Evolutionary conservation across 805 yeast genomes (phyloP).

Genomic region (Candida silvatica): DNA sequence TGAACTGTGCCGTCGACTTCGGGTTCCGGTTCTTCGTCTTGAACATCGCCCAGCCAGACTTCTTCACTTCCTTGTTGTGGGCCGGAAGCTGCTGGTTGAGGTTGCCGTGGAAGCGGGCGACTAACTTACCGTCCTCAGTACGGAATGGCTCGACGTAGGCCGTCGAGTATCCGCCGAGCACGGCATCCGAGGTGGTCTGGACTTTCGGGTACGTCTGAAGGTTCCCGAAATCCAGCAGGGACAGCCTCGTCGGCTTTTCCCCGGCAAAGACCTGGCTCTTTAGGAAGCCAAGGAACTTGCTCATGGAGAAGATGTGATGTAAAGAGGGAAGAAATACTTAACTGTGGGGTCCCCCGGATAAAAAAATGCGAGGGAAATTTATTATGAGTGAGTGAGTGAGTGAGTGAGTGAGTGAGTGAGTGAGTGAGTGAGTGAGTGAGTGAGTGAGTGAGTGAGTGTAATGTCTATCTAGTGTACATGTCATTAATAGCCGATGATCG

Average conservation of each 20-base stretch:
- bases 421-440: too few relatives aligned
- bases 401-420: too few relatives aligned
- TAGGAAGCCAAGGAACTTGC: background rate
- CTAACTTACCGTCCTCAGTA: slow-evolving; percentile 26
- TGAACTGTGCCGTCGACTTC: slow-evolving; percentile 30
- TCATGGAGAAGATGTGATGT: background rate
- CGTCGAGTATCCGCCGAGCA: slow-evolving; percentile 72
- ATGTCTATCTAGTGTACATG: background rate
- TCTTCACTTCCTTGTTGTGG: slow-evolving; percentile 51
- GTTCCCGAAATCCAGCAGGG: slow-evolving; percentile 52
- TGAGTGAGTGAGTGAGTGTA: too few relatives aligned
- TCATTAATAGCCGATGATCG: background rate
- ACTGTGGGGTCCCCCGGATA: too few relatives aligned
- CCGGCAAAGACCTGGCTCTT: slow-evolving; percentile 7
- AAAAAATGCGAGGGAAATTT: too few relatives aligned
- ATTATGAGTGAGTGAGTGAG: too few relatives aligned
- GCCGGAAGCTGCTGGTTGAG: slow-evolving; percentile 57
- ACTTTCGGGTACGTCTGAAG: slow-evolving; percentile 40
- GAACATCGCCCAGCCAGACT: slow-evolving; percentile 76
- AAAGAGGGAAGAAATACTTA: background rate
- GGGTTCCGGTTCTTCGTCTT: slow-evolving; percentile 59
- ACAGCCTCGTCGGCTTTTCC: slow-evolving; percentile 17
- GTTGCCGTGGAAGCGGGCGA: slow-evolving; percentile 66
- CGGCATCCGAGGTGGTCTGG: slow-evolving; percentile 61
- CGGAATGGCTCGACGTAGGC: slow-evolving; percentile 34